Evolutionary conservation across 768 basidiomycete species (phyloP), one percentile per base, ranked within the genome.

Genomic region (Pleurotus ostreatus): DNA sequence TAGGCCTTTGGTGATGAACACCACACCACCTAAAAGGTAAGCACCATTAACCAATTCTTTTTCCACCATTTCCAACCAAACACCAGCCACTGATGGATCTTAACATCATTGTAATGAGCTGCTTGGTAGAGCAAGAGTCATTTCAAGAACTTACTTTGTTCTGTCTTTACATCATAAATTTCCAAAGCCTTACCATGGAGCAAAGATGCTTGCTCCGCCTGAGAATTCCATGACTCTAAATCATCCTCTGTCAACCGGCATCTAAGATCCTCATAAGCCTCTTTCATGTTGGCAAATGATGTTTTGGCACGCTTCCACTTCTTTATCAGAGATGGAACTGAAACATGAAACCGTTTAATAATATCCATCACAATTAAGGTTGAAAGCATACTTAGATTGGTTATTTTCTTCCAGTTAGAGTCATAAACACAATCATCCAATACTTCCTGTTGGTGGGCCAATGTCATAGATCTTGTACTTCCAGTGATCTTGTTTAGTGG

Each of bases 361-460:
- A 3, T 20, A 44, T 49, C 20, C 13, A 48, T 13, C 18, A 41
- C n/a, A 38, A 46, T 16, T n/a, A 13, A 11, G 7, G 37, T 49
- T 34, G 18, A 15, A 34, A 47, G 4, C 63, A 47, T 41, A 67
- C 69, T 63, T 23, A 73, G 34, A 2, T 41, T 47, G 4, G 58
- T 59, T 4, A 66, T 52, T 44, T 71, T 73, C 55, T 57, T 56
- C 69, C 70, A 71, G 55, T 81, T 76, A 49, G 61, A 67, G 45
- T 72, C 69, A 6, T 60, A 23, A 23, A 70, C 71, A 9, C 70
- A 65, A 13, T 76, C 71, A 44, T 80, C 73, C 0, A 79, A 56
- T 0, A 65, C 65, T 20, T 72, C 70, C 2, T 59, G 47, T 0
- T 65, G 23, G 43, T 68, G 55, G n/a, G 72, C 59, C 0, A 65